phyloP scores from a whole-genome alignment of 1,284 basidiomycete genomes.

The Entoloma clypeatum region DNA sequence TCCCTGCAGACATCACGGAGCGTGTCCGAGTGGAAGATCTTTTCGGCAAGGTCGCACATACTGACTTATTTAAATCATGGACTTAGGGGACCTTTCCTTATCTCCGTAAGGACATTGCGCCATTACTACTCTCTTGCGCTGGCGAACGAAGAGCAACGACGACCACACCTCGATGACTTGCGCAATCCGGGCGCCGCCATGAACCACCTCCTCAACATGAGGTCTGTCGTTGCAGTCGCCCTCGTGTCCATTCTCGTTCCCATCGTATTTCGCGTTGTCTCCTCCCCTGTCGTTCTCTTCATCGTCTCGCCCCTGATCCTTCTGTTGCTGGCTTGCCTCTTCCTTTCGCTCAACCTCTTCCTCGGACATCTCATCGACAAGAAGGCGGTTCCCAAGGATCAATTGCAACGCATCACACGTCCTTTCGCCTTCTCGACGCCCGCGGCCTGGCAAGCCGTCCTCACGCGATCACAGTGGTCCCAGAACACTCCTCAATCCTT shows the following conservation, averaged over 20 bases:
- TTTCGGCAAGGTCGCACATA: not conserved
- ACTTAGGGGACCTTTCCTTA: no score
- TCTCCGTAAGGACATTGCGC: no score
- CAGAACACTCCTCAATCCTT: constrained; percentile 62
- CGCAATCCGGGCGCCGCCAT: constrained; percentile 16
- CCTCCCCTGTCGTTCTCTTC: constrained; percentile 62
- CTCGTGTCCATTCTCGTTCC: constrained; percentile 53
- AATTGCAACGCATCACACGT: constrained; percentile 51
- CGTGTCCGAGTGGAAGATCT: constrained; percentile 5
- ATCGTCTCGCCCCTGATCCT: constrained; percentile 60
- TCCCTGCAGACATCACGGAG: constrained; percentile 20
- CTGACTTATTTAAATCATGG: not conserved
- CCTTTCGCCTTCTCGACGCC: constrained; percentile 83
- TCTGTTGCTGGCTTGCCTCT: constrained; percentile 43
- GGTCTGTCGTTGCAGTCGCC: constrained; percentile 49
- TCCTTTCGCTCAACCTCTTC: constrained; percentile 51
- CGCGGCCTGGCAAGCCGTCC: constrained; percentile 86
- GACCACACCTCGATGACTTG: constrained; percentile 11
- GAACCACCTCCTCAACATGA: constrained; percentile 37
- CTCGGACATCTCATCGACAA: constrained; percentile 57
- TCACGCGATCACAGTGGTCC: constrained; percentile 82
- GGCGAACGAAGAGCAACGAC: no score
- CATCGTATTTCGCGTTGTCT: constrained; percentile 46
- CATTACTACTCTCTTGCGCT: no score
- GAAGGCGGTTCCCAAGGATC: constrained; percentile 30